Percentiles rank a stretch among this genome's conserved stretches.
Conservation (phyloP, 345 rosid genomes). For the Populus nigra region DNA sequence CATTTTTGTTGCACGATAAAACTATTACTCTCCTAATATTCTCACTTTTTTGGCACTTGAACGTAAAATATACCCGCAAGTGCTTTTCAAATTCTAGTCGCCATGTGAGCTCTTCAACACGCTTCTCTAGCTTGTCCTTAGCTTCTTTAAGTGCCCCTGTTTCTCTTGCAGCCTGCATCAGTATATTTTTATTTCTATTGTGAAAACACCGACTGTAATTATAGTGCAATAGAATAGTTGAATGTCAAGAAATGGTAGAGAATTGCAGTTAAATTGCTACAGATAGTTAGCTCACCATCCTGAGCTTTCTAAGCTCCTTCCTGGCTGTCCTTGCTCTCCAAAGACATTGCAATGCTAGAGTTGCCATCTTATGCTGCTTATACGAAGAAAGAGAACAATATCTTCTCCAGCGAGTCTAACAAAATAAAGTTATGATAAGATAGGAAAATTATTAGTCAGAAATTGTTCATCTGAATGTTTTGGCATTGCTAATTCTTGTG, state of each 20-base stretch:
- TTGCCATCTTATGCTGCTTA: slow-evolving; percentile 43
- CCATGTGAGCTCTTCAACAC: slow-evolving; percentile 64
- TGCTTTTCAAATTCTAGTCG: slow-evolving; percentile 57
- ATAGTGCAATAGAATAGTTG: background rate
- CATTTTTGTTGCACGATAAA: background rate
- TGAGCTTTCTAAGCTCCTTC: slow-evolving; percentile 60
- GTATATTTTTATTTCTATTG: background rate
- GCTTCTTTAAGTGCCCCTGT: slow-evolving; percentile 70
- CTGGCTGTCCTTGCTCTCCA: slow-evolving; percentile 60
- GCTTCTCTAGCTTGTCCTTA: slow-evolving; percentile 62
- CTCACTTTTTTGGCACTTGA: background rate
- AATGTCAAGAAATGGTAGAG: background rate
- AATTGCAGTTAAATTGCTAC: background rate
- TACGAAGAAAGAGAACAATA: slow-evolving; percentile 43
- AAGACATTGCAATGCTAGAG: slow-evolving; percentile 51
- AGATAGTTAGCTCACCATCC: slow-evolving; percentile 34
- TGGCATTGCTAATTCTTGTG: background rate
- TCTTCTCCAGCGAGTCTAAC: slow-evolving; percentile 58
- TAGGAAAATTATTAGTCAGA: background rate
- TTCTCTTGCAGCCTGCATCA: slow-evolving; percentile 64
- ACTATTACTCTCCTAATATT: background rate
- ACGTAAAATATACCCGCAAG: slow-evolving; percentile 39
- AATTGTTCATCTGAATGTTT: background rate
- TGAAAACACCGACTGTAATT: background rate
- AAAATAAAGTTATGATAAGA: slow-evolving; percentile 1